Conservation (phyloP, 345 rosid species). For the Pistacia integerrima region DNA sequence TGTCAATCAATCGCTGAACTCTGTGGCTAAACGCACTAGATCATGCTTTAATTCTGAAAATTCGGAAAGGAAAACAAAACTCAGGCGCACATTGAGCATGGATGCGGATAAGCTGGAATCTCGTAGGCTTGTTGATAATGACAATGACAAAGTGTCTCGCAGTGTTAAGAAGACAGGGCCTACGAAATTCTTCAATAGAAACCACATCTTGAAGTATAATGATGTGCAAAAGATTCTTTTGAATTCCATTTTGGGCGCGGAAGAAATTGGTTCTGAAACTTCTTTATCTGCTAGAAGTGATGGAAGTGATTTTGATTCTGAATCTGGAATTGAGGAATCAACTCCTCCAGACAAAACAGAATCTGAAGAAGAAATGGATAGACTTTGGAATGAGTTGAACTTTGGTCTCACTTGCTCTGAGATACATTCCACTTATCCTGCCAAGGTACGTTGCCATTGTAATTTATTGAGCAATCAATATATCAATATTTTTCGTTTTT, state of each 20-base stretch:
- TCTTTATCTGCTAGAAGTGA: not conserved
- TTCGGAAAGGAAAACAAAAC: not conserved
- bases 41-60: slow-evolving; percentile 14
- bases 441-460: slow-evolving; percentile 31
- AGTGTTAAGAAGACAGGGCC: not conserved
- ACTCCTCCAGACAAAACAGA: slow-evolving; percentile 44
- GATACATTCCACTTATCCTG: slow-evolving; percentile 22
- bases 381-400: slow-evolving; percentile 62
- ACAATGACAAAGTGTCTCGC: not conserved
- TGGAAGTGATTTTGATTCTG: slow-evolving; percentile 28
- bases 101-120: not conserved
- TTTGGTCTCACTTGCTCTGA: slow-evolving; percentile 32
- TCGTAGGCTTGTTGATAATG: not conserved
- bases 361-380: slow-evolving; percentile 43
- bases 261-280: slow-evolving; percentile 9
- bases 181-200: not conserved
- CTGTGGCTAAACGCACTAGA: slow-evolving; percentile 27
- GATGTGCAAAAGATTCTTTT: slow-evolving; percentile 27
- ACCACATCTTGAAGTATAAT: not conserved
- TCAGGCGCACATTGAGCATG: not conserved
- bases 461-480: not conserved
- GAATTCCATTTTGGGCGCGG: slow-evolving; percentile 27
- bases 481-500: not conserved
- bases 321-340: slow-evolving; percentile 45
- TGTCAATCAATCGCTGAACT: not conserved